Conservation (phyloP, 371 early-diverging fungal genomes). For the Apophysomyces elegans region DNA sequence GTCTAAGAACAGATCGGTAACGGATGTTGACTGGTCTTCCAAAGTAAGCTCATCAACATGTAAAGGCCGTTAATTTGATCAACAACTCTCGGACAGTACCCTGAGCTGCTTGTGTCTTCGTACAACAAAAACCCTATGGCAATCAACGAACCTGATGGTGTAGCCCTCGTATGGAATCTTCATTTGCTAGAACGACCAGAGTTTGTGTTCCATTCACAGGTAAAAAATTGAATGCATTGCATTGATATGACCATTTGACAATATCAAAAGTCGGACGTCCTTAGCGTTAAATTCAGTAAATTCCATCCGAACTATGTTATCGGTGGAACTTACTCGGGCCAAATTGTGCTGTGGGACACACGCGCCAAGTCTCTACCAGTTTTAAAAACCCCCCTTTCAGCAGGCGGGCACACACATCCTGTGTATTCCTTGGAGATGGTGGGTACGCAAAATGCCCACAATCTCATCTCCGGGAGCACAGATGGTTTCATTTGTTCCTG, state of each 20-base stretch:
- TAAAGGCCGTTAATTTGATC: not conserved
- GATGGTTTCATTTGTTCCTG: constrained; percentile 96
- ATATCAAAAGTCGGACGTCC: constrained; percentile 82
- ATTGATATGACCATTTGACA: not conserved
- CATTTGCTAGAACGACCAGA: constrained; percentile 90
- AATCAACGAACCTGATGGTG: constrained; percentile 92
- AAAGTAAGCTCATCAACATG: constrained; percentile 55
- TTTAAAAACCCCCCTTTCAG: constrained; percentile 87
- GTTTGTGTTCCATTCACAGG: constrained; percentile 90
- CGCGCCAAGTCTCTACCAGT: constrained; percentile 86
- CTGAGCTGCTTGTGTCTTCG: constrained; percentile 85
- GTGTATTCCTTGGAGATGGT: constrained; percentile 88
- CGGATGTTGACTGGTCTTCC: constrained; percentile 91
- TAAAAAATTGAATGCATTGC: constrained; percentile 21
- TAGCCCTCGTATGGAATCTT: constrained; percentile 93
- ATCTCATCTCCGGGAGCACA: constrained; percentile 87
- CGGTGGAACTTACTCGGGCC: constrained; percentile 97
- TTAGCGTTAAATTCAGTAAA: constrained; percentile 85
- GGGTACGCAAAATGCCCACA: constrained; percentile 94
- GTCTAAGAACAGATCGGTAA: constrained; percentile 85
- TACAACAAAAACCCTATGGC: constrained; percentile 90
- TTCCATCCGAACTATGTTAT: constrained; percentile 91
- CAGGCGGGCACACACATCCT: constrained; percentile 95
- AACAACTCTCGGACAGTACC: constrained; percentile 55
- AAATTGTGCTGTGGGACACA: constrained; percentile 96